Evolutionary conservation across 345 rosid species (phyloP), one percentile per base, ranked within the genome.

Genomic region (Linum tenue): DNA sequence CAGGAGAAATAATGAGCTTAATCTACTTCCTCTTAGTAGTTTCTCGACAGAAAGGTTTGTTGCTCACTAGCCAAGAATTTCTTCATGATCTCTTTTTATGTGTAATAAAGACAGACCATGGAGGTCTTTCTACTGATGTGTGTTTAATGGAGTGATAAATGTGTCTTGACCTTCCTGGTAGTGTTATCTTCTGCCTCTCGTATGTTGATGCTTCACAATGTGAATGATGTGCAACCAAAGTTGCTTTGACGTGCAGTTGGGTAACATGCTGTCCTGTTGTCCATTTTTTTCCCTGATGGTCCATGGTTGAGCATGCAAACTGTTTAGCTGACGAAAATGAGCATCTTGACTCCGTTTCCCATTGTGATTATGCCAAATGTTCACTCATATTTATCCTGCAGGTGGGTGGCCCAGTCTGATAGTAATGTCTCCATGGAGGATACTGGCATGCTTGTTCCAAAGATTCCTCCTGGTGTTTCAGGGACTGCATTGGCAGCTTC

Each of bases 401-500:
- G 96, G 66, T 76, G 71, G 72, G 68, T 39, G 64, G 80, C 57
- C 43, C 63, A 73, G 16, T 65, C 64, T 69, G 84, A 77, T 73
- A 64, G 73, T 68, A 69, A 70, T 73, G 83, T 70, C 64, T 62
- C 59, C 62, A 72, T 64, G 70, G 94, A 81, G 76, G 87, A 76
- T 72, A 70, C 75, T 74, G 77, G 31, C 37, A 56, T 48, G 38
- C 63, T 82, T 74, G 79, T 90, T 67, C 85, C 97, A 15, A 87
- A 76, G 82, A 82, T 92, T 66, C 98, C 98, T 37, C 80, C 64
- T 50, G 97, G 96, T 76, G 89, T 92, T 67, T 92, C 97, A 55
- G 98, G 96, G 79, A 92, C 97, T 39, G 91, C 97, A 37, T 70
- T 92, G 70, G 98, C 98, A 38, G 96, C 98, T 69, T 90, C 97